Conservation (phyloP, 2,329 filamentous ascomycete species). For the Penicillium sp. region DNA sequence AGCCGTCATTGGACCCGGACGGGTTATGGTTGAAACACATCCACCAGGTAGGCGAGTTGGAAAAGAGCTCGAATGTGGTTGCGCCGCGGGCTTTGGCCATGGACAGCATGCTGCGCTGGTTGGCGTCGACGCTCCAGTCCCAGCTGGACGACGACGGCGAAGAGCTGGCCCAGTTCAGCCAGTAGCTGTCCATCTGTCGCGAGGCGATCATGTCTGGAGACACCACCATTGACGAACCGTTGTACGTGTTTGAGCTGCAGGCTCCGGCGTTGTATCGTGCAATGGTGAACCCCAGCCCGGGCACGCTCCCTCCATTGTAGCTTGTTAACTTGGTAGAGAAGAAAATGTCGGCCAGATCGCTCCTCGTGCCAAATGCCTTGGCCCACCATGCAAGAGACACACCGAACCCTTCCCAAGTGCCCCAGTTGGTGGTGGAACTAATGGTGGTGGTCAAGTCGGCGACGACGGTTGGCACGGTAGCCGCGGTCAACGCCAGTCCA, state of each 20-base stretch:
- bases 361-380: conserved; percentile 10
- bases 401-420: conserved; percentile 12
- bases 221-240: conserved; percentile 10
- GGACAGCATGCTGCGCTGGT: conserved; percentile 13
- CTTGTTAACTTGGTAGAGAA: conserved; percentile 9
- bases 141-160: conserved; percentile 14
- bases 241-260: conserved; percentile 13
- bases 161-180: conserved; percentile 11
- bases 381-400: conserved; percentile 18
- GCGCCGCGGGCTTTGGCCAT: conserved; percentile 12
- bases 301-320: conserved; percentile 5
- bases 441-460: conserved; percentile 11
- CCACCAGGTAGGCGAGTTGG: conserved; percentile 18
- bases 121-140: conserved; percentile 17
- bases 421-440: conserved; percentile 7
- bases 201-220: conserved; percentile 12
- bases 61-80: conserved; percentile 16
- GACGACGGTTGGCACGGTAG: background rate
- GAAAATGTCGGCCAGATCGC: conserved; percentile 12
- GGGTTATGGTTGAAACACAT: conserved; percentile 15
- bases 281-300: conserved; percentile 14
- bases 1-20: conserved; percentile 8
- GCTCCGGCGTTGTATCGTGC: conserved; percentile 16
- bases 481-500: background rate
- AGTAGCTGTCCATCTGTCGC: conserved; percentile 14